Evolutionary conservation across 78 protist genomes (phyloP).

Genomic region (Ministeria vibrans): DNA sequence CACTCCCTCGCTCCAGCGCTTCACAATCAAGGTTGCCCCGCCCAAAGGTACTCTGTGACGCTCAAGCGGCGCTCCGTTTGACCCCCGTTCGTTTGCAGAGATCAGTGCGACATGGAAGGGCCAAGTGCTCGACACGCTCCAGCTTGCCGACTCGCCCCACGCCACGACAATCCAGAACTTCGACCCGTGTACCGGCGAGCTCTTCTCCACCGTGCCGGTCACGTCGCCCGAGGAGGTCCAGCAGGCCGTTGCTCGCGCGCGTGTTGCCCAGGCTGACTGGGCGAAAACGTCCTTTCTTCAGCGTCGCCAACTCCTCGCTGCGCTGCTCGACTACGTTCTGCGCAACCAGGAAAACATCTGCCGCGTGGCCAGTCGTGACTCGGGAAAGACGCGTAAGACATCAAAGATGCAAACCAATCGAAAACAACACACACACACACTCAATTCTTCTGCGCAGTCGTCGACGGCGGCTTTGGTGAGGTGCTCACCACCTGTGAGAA

Average conservation of each 20-base stretch:
- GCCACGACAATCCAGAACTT: too few species aligned
- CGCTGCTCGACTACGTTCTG: slow-evolving; percentile 45
- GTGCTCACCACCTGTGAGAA: slow-evolving; percentile 59
- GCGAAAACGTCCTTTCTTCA: slow-evolving; percentile 47
- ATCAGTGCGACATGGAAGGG: too few species aligned
- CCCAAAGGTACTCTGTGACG: too few species aligned
- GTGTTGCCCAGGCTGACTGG: slow-evolving; percentile 22
- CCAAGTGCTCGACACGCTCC: too few species aligned
- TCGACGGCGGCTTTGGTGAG: slow-evolving; percentile 67
- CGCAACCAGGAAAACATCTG: slow-evolving; percentile 48
- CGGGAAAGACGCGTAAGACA: slow-evolving; percentile 61
- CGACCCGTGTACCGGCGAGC: too few species aligned
- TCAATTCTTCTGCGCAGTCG: slow-evolving; percentile 25
- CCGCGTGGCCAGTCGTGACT: slow-evolving; percentile 46
- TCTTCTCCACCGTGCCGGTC: neutral
- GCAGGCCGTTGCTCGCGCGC: neutral
- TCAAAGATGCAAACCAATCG: neutral
- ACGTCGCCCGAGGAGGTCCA: neutral
- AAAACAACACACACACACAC: neutral
- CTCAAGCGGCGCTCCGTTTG: too few species aligned
- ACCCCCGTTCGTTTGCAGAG: too few species aligned
- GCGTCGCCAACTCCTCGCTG: slow-evolving; percentile 38
- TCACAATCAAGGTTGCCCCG: too few species aligned
- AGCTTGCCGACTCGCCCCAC: too few species aligned
- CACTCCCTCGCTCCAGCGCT: too few species aligned